phyloP scores from a whole-genome alignment of 2,329 filamentous ascomycete genomes.

The Fusarium camptoceras region DNA sequence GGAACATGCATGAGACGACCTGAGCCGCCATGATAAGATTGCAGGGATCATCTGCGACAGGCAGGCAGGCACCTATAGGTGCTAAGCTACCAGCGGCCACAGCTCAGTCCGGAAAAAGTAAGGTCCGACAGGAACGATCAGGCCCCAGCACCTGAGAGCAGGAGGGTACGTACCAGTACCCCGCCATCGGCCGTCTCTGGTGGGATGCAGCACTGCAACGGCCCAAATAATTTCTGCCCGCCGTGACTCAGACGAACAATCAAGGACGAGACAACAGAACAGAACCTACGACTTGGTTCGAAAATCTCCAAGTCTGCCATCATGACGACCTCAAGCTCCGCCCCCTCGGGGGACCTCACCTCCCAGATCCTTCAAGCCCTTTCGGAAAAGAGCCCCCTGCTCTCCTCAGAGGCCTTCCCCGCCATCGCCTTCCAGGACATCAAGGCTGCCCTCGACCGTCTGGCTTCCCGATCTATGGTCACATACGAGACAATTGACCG shows the following conservation, averaged over 20 bases:
- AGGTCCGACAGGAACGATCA: conserved; percentile 16
- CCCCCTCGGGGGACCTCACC: conserved; percentile 67
- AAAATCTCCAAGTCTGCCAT: conserved; percentile 31
- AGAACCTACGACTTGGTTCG: conserved; percentile 20
- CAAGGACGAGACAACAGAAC: conserved; percentile 23
- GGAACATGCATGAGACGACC: conserved; percentile 35
- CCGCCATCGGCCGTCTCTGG: conserved; percentile 41
- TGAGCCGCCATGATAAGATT: conserved; percentile 43
- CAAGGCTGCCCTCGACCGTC: conserved; percentile 89
- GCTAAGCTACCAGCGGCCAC: conserved; percentile 4
- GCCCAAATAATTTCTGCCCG: conserved; percentile 45
- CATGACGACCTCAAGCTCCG: conserved; percentile 58
- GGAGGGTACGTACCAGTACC: conserved; percentile 38
- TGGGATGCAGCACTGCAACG: conserved; percentile 33
- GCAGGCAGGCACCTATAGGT: background rate
- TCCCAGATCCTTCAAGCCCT: conserved; percentile 74
- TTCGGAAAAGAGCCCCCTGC: conserved; percentile 70
- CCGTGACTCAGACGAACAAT: conserved; percentile 44
- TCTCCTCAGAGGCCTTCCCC: conserved; percentile 78
- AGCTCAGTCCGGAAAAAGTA: conserved; percentile 27
- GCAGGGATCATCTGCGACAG: conserved; percentile 38
- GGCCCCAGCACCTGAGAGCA: background rate
- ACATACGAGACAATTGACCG: conserved; percentile 84
- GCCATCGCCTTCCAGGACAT: conserved; percentile 73
- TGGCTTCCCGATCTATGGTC: conserved; percentile 87